phyloP scores from a whole-genome alignment of 2,329 filamentous ascomycete genomes.

The Alternaria atra region DNA sequence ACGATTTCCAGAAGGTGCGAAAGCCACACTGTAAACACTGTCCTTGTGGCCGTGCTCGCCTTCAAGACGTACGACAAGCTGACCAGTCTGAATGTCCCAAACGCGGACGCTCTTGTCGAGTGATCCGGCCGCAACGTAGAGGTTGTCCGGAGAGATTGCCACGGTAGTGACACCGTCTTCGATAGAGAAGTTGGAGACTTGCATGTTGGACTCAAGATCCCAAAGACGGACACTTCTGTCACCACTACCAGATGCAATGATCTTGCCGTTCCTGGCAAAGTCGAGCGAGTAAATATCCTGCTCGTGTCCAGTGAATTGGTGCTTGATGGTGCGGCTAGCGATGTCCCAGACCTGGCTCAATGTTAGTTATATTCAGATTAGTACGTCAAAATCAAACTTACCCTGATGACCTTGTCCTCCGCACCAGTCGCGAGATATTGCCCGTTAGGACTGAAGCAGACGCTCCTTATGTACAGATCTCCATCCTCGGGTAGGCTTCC shows the following conservation, averaged over 20 bases:
- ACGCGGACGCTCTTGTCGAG: slow-evolving; percentile 98
- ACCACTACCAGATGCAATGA: slow-evolving; percentile 94
- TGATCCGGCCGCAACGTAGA: slow-evolving; percentile 92
- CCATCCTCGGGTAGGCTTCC: slow-evolving; percentile 85
- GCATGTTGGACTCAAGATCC: slow-evolving; percentile 87
- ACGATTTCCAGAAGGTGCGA: slow-evolving; percentile 90
- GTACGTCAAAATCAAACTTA: slow-evolving; percentile 58
- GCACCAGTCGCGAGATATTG: slow-evolving; percentile 94
- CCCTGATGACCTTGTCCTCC: slow-evolving; percentile 95
- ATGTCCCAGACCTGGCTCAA: slow-evolving; percentile 89
- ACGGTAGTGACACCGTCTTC: slow-evolving; percentile 98
- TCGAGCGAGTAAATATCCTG: slow-evolving; percentile 98
- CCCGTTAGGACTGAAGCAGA: slow-evolving; percentile 98
- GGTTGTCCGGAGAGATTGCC: slow-evolving; percentile 93
- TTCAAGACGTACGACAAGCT: slow-evolving; percentile 89
- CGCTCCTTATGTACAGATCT: slow-evolving; percentile 95
- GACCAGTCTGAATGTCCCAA: slow-evolving; percentile 89
- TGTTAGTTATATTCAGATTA: slow-evolving; percentile 15
- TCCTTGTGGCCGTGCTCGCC: slow-evolving; percentile 95
- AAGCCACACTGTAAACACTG: slow-evolving; percentile 94
- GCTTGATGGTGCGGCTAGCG: slow-evolving; percentile 79
- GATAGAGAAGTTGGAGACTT: slow-evolving; percentile 86
- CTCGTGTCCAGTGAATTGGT: slow-evolving; percentile 95
- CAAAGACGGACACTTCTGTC: slow-evolving; percentile 94
- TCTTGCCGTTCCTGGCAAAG: slow-evolving; percentile 90